Conservation (phyloP, 257 asterid species). For the Osmanthus fragrans region DNA sequence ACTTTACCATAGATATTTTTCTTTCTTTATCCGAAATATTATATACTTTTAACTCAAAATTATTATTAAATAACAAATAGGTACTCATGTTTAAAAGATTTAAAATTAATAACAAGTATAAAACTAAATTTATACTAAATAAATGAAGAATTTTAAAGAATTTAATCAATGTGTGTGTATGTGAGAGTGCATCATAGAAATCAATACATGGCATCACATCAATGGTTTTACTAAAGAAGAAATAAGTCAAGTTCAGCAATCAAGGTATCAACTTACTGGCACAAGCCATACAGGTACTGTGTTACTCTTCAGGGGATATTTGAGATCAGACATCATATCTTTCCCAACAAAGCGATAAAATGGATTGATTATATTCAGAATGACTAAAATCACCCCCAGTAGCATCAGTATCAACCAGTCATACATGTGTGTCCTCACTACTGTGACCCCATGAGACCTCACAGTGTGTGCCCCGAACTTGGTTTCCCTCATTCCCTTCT, state of each 20-base stretch:
- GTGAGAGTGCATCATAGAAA: not conserved
- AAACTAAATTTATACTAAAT: no score
- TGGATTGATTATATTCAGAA: conserved; percentile 62
- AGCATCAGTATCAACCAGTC: conserved; percentile 83
- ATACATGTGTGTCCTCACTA: conserved; percentile 68
- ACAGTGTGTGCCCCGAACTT: conserved; percentile 59
- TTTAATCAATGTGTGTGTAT: no score
- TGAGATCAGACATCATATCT: conserved; percentile 89
- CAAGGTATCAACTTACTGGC: conserved; percentile 52
- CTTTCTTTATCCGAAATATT: no score
- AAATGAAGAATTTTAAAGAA: no score
- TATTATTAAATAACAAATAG: no score
- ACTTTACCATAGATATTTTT: no score
- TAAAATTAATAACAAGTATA: no score
- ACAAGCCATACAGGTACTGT: conserved; percentile 78
- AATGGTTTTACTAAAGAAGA: conserved; percentile 16
- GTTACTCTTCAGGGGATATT: conserved; percentile 60
- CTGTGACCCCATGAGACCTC: conserved; percentile 70
- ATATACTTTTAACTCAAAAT: no score
- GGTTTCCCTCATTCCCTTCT: conserved; percentile 57
- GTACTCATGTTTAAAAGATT: no score
- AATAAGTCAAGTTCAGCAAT: not conserved
- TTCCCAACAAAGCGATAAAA: conserved; percentile 82
- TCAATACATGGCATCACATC: conserved; percentile 17
- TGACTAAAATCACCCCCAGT: conserved; percentile 39